A percentile compares a stretch with the other conserved stretches of the same genome.
Evolutionary conservation across 2,329 filamentous ascomycete genomes (phyloP).

Genomic region (Sphaerulina populicola): DNA sequence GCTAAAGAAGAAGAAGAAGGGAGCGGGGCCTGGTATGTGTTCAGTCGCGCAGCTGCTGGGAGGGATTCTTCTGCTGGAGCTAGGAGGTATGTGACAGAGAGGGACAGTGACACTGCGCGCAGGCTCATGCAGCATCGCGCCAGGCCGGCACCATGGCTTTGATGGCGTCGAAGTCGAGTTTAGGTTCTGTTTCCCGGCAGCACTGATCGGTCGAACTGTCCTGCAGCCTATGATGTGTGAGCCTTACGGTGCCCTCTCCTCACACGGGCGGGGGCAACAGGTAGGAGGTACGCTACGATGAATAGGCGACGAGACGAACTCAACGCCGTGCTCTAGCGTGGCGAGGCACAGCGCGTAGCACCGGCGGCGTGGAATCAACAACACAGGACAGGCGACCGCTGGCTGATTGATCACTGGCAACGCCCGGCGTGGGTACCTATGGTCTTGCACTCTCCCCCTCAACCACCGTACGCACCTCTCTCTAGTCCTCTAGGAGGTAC

Average conservation of each 20-base stretch:
- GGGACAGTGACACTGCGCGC: slow-evolving; percentile 6
- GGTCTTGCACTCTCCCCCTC: too few relatives aligned
- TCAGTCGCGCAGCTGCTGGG: not conserved
- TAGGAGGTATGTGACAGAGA: too few relatives aligned
- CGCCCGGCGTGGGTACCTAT: too few relatives aligned
- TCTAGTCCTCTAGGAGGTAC: too few relatives aligned
- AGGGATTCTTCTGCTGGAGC: too few relatives aligned
- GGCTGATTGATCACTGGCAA: not conserved
- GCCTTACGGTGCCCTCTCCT: slow-evolving; percentile 1
- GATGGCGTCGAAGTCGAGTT: slow-evolving; percentile 8
- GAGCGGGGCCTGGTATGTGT: not conserved
- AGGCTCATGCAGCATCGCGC: slow-evolving; percentile 12
- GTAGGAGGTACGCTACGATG: slow-evolving; percentile 6
- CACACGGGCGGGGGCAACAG: not conserved
- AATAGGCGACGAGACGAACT: not conserved
- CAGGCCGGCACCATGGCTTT: slow-evolving; percentile 4
- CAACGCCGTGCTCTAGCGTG: slow-evolving; percentile 2
- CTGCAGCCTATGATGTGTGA: slow-evolving; percentile 4
- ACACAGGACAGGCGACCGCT: too few relatives aligned
- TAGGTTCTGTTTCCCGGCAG: slow-evolving; percentile 12
- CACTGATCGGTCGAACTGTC: slow-evolving; percentile 13
- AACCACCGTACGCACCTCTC: too few relatives aligned
- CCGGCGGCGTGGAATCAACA: not conserved
- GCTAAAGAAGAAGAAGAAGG: not conserved
- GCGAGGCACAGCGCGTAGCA: not conserved